phyloP scores from a whole-genome alignment of 2,329 filamentous ascomycete species.

The Zymoseptoria ardabiliae region DNA sequence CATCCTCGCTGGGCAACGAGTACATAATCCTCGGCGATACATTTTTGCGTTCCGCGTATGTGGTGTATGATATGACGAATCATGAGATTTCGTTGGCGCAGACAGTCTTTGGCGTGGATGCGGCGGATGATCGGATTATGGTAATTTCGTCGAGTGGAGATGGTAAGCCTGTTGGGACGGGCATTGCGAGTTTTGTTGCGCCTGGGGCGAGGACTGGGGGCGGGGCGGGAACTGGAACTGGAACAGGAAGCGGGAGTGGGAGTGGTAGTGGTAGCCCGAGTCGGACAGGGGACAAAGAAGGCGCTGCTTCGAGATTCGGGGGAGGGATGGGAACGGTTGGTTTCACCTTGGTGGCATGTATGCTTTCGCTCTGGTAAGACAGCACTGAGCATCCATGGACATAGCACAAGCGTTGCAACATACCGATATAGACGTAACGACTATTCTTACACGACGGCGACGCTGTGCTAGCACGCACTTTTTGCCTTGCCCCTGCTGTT shows the following conservation, averaged over 20 bases:
- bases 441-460: background rate
- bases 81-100: slow-evolving; percentile 55
- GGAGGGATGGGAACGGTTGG: too few species aligned
- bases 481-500: too few species aligned
- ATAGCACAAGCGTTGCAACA: background rate
- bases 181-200: background rate
- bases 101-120: slow-evolving; percentile 48
- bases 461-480: too few species aligned
- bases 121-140: slow-evolving; percentile 42
- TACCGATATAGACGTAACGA: background rate
- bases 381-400: background rate
- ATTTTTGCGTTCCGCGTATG: slow-evolving; percentile 56
- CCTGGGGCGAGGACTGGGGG: background rate
- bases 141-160: slow-evolving; percentile 40
- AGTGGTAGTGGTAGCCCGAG: background rate
- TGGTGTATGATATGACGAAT: slow-evolving; percentile 54
- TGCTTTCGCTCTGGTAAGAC: background rate
- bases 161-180: background rate
- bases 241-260: background rate
- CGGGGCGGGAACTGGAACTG: background rate
- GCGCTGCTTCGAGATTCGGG: background rate
- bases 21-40: slow-evolving; percentile 52
- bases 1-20: slow-evolving; percentile 41
- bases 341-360: background rate
- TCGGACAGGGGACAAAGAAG: background rate